phyloP scores from a whole-genome alignment of 140 eudicot species.

The Senecio squalidus region DNA sequence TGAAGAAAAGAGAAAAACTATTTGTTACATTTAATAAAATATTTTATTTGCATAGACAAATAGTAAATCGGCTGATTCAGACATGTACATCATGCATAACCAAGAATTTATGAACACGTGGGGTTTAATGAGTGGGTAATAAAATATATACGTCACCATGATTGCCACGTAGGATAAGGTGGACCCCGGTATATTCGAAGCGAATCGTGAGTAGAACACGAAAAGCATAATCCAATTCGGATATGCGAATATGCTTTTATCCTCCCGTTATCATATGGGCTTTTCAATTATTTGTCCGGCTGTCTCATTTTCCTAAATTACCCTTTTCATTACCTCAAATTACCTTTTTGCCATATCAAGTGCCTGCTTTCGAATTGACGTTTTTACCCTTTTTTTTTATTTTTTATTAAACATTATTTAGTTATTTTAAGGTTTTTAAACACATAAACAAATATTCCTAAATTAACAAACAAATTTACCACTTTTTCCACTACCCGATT shows the following conservation, averaged over 20 bases:
- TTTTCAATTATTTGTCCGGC: conserved; percentile 23
- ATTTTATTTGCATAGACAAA: neutral
- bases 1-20: too few relatives aligned
- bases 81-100: neutral
- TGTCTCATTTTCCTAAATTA: neutral
- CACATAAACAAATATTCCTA: too few relatives aligned
- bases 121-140: neutral
- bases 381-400: neutral
- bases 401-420: neutral
- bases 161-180: conserved; percentile 19
- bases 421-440: too few relatives aligned
- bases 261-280: conserved; percentile 13
- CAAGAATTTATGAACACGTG: conserved; percentile 9
- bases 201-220: conserved; percentile 14
- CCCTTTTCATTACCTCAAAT: neutral
- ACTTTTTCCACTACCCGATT: too few relatives aligned
- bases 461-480: too few relatives aligned
- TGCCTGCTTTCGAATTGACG: neutral
- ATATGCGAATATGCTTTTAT: conserved; percentile 38
- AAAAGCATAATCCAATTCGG: conserved; percentile 18
- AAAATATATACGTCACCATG: conserved; percentile 9
- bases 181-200: conserved; percentile 32
- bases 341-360: neutral
- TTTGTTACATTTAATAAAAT: neutral
- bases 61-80: conserved; percentile 6